Conservation (phyloP, 805 yeast species). For the Wickerhamomyces bisporus region DNA sequence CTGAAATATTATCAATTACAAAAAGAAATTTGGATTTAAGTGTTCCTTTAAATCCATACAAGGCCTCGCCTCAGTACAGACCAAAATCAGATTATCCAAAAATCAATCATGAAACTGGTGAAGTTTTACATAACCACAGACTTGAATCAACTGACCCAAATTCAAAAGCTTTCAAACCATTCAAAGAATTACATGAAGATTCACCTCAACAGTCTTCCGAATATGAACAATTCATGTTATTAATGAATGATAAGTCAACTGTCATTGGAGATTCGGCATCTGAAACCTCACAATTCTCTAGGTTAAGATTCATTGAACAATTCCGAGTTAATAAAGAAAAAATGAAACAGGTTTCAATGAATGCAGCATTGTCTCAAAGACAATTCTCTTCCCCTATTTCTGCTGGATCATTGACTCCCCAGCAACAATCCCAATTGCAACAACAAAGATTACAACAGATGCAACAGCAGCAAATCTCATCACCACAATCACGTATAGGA, state of each 20-base stretch:
- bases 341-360: conserved; percentile 38
- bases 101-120: conserved; percentile 27
- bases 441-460: conserved; percentile 27
- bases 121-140: conserved; percentile 34
- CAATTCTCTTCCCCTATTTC: no score
- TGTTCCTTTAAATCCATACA: conserved; percentile 68
- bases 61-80: conserved; percentile 31
- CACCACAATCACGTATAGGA: background rate
- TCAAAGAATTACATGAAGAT: conserved; percentile 58
- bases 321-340: conserved; percentile 64
- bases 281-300: conserved; percentile 62
- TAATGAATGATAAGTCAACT: conserved; percentile 45
- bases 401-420: conserved; percentile 19
- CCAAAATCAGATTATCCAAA: conserved; percentile 46
- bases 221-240: conserved; percentile 85
- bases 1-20: conserved; percentile 78
- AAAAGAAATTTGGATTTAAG: conserved; percentile 71
- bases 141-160: conserved; percentile 31
- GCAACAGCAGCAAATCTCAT: conserved; percentile 18
- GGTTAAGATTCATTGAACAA: conserved; percentile 85
- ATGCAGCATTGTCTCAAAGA: conserved; percentile 20
- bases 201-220: conserved; percentile 72
- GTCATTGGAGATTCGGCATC: conserved; percentile 26
- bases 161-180: conserved; percentile 37
- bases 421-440: conserved; percentile 25